phyloP scores from a whole-genome alignment of 2,329 filamentous ascomycete species.

The Rhynchosporium agropyri region DNA sequence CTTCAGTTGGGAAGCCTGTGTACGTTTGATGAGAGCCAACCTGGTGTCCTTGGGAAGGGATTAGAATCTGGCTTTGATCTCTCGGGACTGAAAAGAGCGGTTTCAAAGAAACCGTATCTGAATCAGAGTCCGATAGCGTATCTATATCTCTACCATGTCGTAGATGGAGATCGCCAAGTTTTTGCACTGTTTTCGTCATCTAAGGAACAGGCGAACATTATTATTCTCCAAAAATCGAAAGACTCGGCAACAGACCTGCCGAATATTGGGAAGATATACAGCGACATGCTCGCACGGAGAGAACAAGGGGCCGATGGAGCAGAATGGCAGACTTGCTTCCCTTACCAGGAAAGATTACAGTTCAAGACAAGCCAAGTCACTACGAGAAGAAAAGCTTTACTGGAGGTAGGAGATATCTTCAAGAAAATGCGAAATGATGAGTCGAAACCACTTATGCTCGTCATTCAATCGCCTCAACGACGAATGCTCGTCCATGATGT shows the following conservation, averaged over 20 bases:
- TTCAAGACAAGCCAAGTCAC: slow-evolving; percentile 90
- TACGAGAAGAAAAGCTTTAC: slow-evolving; percentile 82
- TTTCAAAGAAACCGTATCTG: slow-evolving; percentile 74
- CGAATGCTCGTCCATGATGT: slow-evolving; percentile 82
- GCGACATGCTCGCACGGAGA: slow-evolving; percentile 70
- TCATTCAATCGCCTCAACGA: slow-evolving; percentile 87
- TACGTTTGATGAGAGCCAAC: slow-evolving; percentile 88
- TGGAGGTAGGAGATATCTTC: slow-evolving; percentile 84
- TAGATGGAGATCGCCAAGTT: slow-evolving; percentile 86
- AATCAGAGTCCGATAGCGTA: slow-evolving; percentile 75
- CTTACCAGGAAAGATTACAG: slow-evolving; percentile 81
- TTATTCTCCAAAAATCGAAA: slow-evolving; percentile 82
- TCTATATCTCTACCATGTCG: slow-evolving; percentile 90
- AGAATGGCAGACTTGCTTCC: slow-evolving; percentile 78
- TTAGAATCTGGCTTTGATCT: slow-evolving; percentile 94
- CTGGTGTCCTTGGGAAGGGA: slow-evolving; percentile 88
- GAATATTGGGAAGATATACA: slow-evolving; percentile 87
- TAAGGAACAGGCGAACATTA: slow-evolving; percentile 76
- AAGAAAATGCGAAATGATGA: slow-evolving; percentile 92
- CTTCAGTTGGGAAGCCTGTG: slow-evolving; percentile 89
- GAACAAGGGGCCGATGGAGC: slow-evolving; percentile 67
- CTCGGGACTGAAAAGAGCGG: slow-evolving; percentile 68
- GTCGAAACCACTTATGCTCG: slow-evolving; percentile 75
- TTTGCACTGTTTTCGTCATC: slow-evolving; percentile 91
- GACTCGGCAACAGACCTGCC: slow-evolving; percentile 82